Percentiles rank a stretch among this genome's conserved stretches.
phyloP scores from a whole-genome alignment of 140 eudicot genomes.

The Bidens hawaiensis region DNA sequence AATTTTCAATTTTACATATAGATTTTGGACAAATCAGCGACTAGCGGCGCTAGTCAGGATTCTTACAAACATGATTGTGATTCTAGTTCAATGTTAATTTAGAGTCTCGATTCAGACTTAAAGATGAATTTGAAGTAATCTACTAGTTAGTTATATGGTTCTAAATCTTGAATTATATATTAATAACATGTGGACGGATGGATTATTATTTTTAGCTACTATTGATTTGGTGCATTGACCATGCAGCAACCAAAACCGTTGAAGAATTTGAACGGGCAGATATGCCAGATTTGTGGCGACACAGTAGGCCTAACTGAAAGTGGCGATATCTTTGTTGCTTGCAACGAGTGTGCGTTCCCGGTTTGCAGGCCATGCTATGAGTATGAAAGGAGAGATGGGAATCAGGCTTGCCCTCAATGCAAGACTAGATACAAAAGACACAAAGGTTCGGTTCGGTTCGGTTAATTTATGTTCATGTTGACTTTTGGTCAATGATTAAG shows the following conservation, averaged over 20 bases:
- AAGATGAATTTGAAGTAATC: background rate
- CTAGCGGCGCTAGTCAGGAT: too few species aligned
- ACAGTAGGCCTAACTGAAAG: conserved; percentile 52
- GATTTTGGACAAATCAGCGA: too few species aligned
- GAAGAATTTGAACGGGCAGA: conserved; percentile 60
- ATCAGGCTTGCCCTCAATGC: conserved; percentile 88
- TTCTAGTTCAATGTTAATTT: background rate
- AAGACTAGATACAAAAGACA: conserved; percentile 89
- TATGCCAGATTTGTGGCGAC: conserved; percentile 89
- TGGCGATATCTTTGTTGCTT: conserved; percentile 85
- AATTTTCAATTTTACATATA: too few species aligned
- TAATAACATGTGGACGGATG: background rate
- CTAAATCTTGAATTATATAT: too few species aligned
- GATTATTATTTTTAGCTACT: background rate
- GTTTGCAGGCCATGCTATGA: conserved; percentile 94
- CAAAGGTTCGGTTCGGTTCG: conserved; percentile 45
- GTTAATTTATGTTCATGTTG: background rate
- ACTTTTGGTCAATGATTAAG: background rate
- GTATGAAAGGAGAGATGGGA: conserved; percentile 88
- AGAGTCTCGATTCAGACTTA: background rate
- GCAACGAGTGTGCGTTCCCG: conserved; percentile 95
- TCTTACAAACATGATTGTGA: background rate
- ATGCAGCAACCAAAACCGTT: conserved; percentile 82
- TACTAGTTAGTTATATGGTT: background rate
- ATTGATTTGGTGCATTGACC: conserved; percentile 1